Conservation (phyloP, 768 basidiomycete species). For the Dendrothele bispora region DNA sequence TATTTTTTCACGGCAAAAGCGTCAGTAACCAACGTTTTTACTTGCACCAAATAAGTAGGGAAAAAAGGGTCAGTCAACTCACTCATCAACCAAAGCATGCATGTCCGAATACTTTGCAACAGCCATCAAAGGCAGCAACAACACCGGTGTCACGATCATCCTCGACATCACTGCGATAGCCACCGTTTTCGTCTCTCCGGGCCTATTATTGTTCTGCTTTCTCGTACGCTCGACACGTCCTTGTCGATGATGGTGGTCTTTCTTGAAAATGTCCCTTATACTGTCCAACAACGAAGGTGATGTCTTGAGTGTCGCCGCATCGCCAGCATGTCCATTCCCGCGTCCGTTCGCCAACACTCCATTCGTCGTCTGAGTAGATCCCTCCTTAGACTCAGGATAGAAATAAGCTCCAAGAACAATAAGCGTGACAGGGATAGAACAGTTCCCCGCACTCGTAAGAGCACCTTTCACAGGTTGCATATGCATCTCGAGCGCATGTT, state of each 20-base stretch:
- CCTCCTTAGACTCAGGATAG: constrained; percentile 35
- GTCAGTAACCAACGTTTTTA: too few relatives aligned
- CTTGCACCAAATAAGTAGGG: constrained; percentile 5
- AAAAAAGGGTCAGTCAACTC: constrained; percentile 28
- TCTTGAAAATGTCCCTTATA: constrained; percentile 41
- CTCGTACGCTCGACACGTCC: constrained; percentile 9
- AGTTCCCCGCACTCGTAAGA: constrained; percentile 65
- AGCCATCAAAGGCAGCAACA: constrained; percentile 77
- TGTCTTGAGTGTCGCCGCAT: constrained; percentile 19
- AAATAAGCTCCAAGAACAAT: constrained; percentile 95
- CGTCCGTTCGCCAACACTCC: neutral
- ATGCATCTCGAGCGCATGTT: constrained; percentile 64
- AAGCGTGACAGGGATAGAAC: constrained; percentile 85
- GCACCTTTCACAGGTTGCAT: constrained; percentile 70
- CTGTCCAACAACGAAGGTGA: constrained; percentile 38
- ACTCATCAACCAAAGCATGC: constrained; percentile 76
- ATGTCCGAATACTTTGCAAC: constrained; percentile 57
- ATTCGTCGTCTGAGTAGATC: neutral
- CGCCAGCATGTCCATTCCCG: neutral
- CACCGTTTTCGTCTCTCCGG: constrained; percentile 82
- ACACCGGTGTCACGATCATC: constrained; percentile 83
- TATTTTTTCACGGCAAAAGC: too few relatives aligned
- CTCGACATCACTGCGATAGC: constrained; percentile 78
- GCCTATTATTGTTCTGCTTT: constrained; percentile 19
- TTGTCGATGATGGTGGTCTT: constrained; percentile 15